A percentile compares a stretch with the other conserved stretches of the same genome.
Conservation (phyloP, 2,329 filamentous ascomycete genomes). For the Parafenestella ontariensis region DNA sequence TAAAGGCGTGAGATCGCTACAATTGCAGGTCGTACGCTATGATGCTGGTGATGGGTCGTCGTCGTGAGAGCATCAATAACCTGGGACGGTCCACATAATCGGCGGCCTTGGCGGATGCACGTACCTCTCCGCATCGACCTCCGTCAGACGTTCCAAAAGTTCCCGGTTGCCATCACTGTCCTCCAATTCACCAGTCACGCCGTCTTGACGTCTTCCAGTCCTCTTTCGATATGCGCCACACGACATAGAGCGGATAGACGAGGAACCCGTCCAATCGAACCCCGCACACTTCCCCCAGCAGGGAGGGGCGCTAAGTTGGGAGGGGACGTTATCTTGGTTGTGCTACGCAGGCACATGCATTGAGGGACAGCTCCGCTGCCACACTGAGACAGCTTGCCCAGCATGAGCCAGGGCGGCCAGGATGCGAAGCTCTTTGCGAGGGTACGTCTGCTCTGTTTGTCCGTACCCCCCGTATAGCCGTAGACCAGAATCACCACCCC, state of each 20-base stretch:
- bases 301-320: slow-evolving; percentile 38
- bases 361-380: slow-evolving; percentile 23
- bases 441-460: slow-evolving; percentile 64
- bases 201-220: background rate
- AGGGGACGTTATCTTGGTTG: slow-evolving; percentile 30
- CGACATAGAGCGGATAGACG: slow-evolving; percentile 11
- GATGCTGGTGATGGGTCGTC: slow-evolving; percentile 11
- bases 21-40: background rate
- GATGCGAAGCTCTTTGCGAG: slow-evolving; percentile 99
- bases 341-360: slow-evolving; percentile 44
- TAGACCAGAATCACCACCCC: slow-evolving; percentile 1
- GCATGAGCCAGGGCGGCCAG: slow-evolving; percentile 75
- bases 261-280: slow-evolving; percentile 21
- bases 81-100: slow-evolving; percentile 12
- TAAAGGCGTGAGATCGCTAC: too few relatives aligned
- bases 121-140: slow-evolving; percentile 33
- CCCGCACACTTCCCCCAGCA: slow-evolving; percentile 14
- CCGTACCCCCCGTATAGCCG: slow-evolving; percentile 26
- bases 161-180: slow-evolving; percentile 14
- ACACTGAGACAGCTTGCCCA: slow-evolving; percentile 41
- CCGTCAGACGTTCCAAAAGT: slow-evolving; percentile 21
- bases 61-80: slow-evolving; percentile 5
- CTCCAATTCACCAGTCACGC: slow-evolving; percentile 2
- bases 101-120: slow-evolving; percentile 31
- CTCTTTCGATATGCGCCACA: slow-evolving; percentile 27